Base-by-base conservation (phyloP, 805 yeast genomes). In the Cyberlindnera euphorbiiphila region DNA sequence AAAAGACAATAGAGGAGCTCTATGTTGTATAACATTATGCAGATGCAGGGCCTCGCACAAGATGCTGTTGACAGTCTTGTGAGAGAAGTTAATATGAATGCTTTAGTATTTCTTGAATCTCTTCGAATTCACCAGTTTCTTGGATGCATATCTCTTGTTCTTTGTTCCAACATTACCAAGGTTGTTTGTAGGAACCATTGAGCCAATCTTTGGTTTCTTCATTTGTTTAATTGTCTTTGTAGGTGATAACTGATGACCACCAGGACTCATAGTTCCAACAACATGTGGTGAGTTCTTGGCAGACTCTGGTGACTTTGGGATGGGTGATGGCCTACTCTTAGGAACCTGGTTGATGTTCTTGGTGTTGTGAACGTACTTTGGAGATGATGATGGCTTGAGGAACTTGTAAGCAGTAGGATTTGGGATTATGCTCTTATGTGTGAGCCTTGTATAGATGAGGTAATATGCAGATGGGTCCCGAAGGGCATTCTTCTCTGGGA, bases 381-480 rank as follows among this genome's bases (percentile, higher is more conserved):
- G 28, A 2, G 43, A 23, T 25, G 36, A 24, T 11, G 25, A 8
- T 20, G 15, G 25, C 24, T 36, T 25, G 5, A 9, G n/a, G 10
- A 41, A 13, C n/a, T 32, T 33, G 27, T 14, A 20, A n/a, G 23
- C 18, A 8, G 28, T 21, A 20, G 49, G 41, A 10, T 25, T 32
- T 3, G 41, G 12, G 26, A 53, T 39, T n/a, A 59, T 39, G 28
- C 52, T 49, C 60, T 72, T 80, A 41, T 81, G 79, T 1, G 87
- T 81, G 42, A 85, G 60, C 52, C 91, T 75, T 29, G 89, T 78
- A 62, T 93, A 93, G 15, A 93, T 68, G 60, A 93, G 70, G 43
- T 89, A 89, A 62, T 93, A 93, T 5, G 98, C 98, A 25, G 87
- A 77, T 11, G 91, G 85, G 54, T 91, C 95, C 47, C 76, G 76